phyloP scores from a whole-genome alignment of 306 rosid genomes.

The Potentilla sterilis region DNA sequence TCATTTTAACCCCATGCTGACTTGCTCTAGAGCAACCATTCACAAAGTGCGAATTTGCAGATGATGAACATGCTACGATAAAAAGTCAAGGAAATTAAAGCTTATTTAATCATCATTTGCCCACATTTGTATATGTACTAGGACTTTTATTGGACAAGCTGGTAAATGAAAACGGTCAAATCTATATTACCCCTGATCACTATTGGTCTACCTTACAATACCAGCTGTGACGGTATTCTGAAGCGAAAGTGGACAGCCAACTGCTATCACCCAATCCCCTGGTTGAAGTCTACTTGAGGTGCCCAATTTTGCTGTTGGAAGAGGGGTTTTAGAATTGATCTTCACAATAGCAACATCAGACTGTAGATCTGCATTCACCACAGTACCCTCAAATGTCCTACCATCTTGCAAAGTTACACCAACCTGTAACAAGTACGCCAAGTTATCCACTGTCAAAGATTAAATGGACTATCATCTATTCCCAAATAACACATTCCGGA shows the following conservation, averaged over 20 bases:
- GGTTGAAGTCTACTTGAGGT: slow-evolving; percentile 78
- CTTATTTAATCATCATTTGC: not conserved
- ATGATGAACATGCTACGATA: not conserved
- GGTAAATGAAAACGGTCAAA: not conserved
- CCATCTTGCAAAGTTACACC: slow-evolving; percentile 92
- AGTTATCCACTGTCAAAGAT: not conserved
- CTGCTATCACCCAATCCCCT: slow-evolving; percentile 87
- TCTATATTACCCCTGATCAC: not conserved
- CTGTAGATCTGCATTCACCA: slow-evolving; percentile 74
- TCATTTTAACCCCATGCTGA: not conserved
- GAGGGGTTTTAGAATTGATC: slow-evolving; percentile 74
- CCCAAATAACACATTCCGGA: not conserved
- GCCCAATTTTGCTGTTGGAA: slow-evolving; percentile 79
- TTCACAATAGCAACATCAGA: slow-evolving; percentile 87
- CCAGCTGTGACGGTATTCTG: slow-evolving; percentile 95
- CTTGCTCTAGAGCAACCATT: not conserved
- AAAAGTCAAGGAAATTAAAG: not conserved
- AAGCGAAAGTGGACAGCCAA: slow-evolving; percentile 90
- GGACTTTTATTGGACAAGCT: not conserved
- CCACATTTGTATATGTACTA: not conserved
- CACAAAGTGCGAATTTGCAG: not conserved
- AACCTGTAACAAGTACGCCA: slow-evolving; percentile 41
- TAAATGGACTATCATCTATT: not conserved
- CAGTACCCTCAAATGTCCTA: slow-evolving; percentile 71
- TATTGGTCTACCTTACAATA: slow-evolving; percentile 61